A percentile compares a stretch with the other conserved stretches of the same genome.
Conservation (phyloP, 495 filamentous ascomycete species). For the Parachaetomium inaequale region DNA sequence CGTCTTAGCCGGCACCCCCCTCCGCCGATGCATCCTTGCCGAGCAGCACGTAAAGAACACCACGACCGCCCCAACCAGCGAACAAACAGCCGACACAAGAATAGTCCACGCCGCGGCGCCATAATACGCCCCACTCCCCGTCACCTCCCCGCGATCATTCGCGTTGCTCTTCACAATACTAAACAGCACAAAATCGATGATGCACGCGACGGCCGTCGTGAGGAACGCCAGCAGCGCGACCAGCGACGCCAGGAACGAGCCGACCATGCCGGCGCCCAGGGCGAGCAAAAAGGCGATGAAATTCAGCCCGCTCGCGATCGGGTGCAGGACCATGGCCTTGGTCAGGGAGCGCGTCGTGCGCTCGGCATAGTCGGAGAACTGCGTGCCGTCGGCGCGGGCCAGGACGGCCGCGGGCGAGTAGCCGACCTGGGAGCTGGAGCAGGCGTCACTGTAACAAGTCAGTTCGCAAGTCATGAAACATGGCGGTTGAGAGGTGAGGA, state of each 20-base stretch:
- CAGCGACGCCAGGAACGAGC: slow-evolving; percentile 48
- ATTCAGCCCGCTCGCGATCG: slow-evolving; percentile 53
- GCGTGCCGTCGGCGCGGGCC: slow-evolving; percentile 32
- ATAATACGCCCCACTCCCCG: slow-evolving; percentile 41
- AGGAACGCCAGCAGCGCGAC: slow-evolving; percentile 52
- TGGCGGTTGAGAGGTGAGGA: not conserved
- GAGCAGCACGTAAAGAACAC: slow-evolving; percentile 58
- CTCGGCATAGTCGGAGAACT: slow-evolving; percentile 41
- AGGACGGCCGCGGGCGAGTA: slow-evolving; percentile 51
- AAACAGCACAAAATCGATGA: slow-evolving; percentile 55
- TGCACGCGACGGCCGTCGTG: slow-evolving; percentile 50
- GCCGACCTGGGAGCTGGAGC: slow-evolving; percentile 46
- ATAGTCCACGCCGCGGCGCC: slow-evolving; percentile 50
- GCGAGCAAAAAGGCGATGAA: slow-evolving; percentile 58
- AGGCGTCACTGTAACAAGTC: slow-evolving; percentile 37
- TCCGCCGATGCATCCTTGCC: slow-evolving; percentile 32
- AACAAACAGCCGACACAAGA: slow-evolving; percentile 48
- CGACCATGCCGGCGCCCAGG: slow-evolving; percentile 52
- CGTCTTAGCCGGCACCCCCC: slow-evolving; percentile 10
- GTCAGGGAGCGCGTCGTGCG: slow-evolving; percentile 50
- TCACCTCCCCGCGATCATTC: slow-evolving; percentile 34
- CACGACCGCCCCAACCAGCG: slow-evolving; percentile 51
- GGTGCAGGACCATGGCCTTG: slow-evolving; percentile 58
- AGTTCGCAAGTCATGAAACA: too few relatives aligned
- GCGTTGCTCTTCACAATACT: slow-evolving; percentile 50